Base-by-base conservation (phyloP, 2,329 filamentous ascomycete species). In the Aureobasidium vineae region DNA sequence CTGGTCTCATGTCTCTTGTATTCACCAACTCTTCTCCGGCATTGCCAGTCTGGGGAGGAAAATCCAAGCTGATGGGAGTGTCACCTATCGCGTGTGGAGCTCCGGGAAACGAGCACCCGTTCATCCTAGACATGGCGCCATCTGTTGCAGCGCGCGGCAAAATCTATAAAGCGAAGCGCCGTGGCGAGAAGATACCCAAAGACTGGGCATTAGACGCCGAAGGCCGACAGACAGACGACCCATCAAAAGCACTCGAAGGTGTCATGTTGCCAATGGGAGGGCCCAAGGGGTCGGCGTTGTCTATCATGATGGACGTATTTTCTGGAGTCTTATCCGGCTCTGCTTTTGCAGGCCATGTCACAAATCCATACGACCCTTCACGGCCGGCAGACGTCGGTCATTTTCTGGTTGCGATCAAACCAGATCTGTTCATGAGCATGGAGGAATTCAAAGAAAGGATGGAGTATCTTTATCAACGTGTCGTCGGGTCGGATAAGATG, bases 301-400 rank as follows among this genome's bases (percentile, higher is more conserved):
- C 89, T 0, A 85, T 95, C 65, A 94, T 92, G 89, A 95, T 95
- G 91, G 90, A 95, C 73, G 89, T 96, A 2, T 94, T 95, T 73
- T 92, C 89, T 0, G 91, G 90, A 0, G 88, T 90, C 0, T 72
- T 95, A 0, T 91, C 89, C 0, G 91, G 90, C 0, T 88, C 87
- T 43, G 90, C 90, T 0, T 95, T 91, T 76, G 91, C 90, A 0
- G 90, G 90, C 0, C 82, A 90, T 72, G 91, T 95, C 26, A 90
- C 87, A 0, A 85, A 85, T n/a, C 91, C 91, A 0, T 94, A 95
- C 75, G 74, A 77, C 66, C 72, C 73, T 1, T 89, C 92, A 40
- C 81, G 82, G 60, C 79, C 88, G 15, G 73, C 75, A 26, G 73
- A 76, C 54, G 75, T 77, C 0, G 74, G 75, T 1, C 75, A 77